Evolutionary conservation across 1,284 basidiomycete genomes (phyloP).

Genomic region (Puccinia triticina): DNA sequence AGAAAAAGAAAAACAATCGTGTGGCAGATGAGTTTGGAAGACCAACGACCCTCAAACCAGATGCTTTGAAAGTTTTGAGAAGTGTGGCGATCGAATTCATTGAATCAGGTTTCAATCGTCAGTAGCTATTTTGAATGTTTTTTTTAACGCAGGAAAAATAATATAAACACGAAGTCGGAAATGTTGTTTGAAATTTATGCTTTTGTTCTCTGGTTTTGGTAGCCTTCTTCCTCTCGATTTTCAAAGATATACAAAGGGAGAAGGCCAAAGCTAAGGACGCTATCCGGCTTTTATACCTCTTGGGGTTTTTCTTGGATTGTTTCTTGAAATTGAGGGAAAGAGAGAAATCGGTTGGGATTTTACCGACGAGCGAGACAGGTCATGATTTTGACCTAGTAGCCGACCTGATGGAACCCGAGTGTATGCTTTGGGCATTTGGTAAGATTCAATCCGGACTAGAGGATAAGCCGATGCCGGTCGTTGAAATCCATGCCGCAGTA

Average conservation of each 20-base stretch:
- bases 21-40: constrained; percentile 65
- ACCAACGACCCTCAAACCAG: constrained; percentile 69
- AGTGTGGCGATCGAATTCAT: constrained; percentile 73
- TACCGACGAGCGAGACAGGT: constrained; percentile 56
- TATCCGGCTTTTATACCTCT: constrained; percentile 76
- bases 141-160: background rate
- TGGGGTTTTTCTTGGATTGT: constrained; percentile 86
- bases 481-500: constrained; percentile 89
- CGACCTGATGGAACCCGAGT: constrained; percentile 79
- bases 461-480: constrained; percentile 89
- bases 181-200: background rate
- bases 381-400: constrained; percentile 77
- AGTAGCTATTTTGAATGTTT: constrained; percentile 58
- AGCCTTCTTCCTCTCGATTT: constrained; percentile 80
- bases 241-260: constrained; percentile 90
- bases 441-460: constrained; percentile 85
- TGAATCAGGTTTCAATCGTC: constrained; percentile 82
- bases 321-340: constrained; percentile 65
- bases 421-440: constrained; percentile 82
- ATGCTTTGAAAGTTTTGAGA: constrained; percentile 72
- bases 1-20: constrained; percentile 68
- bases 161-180: background rate
- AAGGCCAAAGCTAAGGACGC: constrained; percentile 87
- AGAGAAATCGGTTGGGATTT: constrained; percentile 57
- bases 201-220: constrained; percentile 39